Conservation (phyloP, 1,284 basidiomycete genomes). For the Cystobasidiaceae sp. region DNA sequence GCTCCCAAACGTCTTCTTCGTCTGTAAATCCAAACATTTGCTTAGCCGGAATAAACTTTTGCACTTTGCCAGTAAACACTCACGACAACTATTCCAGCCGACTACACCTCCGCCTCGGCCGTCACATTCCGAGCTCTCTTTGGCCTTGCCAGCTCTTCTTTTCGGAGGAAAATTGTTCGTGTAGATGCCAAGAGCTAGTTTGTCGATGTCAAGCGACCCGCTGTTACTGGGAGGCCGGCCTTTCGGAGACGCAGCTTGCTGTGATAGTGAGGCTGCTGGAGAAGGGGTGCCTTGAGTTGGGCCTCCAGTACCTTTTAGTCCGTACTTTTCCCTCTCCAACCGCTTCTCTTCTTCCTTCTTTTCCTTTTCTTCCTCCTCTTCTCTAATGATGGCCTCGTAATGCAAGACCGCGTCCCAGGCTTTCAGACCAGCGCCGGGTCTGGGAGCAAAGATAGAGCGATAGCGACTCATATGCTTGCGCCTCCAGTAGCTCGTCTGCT, state of each 20-base stretch:
- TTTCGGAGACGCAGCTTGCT: not conserved
- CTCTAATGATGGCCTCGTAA: slow-evolving; percentile 28
- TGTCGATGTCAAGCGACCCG: slow-evolving; percentile 9
- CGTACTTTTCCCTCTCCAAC: slow-evolving; percentile 28
- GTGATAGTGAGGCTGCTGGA: not conserved
- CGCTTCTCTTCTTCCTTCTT: slow-evolving; percentile 30
- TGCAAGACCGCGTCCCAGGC: slow-evolving; percentile 31
- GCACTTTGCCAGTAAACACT: not conserved
- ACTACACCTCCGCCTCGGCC: slow-evolving; percentile 25
- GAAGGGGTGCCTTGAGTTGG: not conserved
- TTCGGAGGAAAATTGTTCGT: slow-evolving; percentile 1
- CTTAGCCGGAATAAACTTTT: not conserved
- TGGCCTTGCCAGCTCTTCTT: slow-evolving; percentile 23
- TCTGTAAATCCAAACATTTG: slow-evolving; percentile 1
- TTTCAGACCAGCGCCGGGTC: slow-evolving; percentile 24
- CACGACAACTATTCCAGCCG: slow-evolving; percentile 30
- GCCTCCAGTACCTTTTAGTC: slow-evolving; percentile 10
- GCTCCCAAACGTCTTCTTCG: slow-evolving; percentile 31
- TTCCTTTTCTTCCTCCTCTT: slow-evolving; percentile 28
- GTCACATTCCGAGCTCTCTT: slow-evolving; percentile 27
- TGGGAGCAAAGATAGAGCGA: slow-evolving; percentile 16
- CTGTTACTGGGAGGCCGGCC: not conserved
- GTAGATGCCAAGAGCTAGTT: slow-evolving; percentile 10
- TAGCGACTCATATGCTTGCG: not conserved
- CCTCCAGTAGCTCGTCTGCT: not conserved